phyloP scores from a whole-genome alignment of 1,284 basidiomycete genomes.

The Lignosus rhinocerotis region DNA sequence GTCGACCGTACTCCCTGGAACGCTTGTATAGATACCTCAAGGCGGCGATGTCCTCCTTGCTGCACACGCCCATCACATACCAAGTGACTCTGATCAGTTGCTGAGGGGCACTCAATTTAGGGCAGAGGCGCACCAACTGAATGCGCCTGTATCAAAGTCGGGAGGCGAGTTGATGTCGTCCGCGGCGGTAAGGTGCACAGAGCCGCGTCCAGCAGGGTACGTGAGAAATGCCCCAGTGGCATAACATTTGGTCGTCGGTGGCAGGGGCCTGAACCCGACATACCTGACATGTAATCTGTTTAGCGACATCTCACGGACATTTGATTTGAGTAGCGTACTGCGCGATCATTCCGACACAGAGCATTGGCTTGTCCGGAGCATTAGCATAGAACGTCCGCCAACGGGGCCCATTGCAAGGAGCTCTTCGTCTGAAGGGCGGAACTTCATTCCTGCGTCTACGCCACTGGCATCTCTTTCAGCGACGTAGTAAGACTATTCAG shows the following conservation, averaged over 20 bases:
- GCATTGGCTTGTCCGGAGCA: constrained; percentile 46
- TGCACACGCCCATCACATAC: neutral
- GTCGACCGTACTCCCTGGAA: constrained; percentile 55
- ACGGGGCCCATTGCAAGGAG: constrained; percentile 41
- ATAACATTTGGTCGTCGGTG: neutral
- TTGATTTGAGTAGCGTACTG: neutral
- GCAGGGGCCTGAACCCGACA: neutral
- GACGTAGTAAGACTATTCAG: neutral
- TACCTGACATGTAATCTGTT: neutral
- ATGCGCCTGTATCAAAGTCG: constrained; percentile 36
- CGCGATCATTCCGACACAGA: constrained; percentile 30
- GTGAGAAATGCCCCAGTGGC: constrained; percentile 9
- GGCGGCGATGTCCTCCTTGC: constrained; percentile 49
- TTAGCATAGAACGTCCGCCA: constrained; percentile 43
- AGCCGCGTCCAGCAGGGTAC: constrained; percentile 43
- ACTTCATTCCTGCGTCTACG: constrained; percentile 47
- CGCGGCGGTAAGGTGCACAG: constrained; percentile 44
- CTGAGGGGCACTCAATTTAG: neutral
- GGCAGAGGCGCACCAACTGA: neutral
- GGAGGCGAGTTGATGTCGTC: constrained; percentile 36
- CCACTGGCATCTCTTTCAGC: constrained; percentile 29
- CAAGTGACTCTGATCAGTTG: neutral
- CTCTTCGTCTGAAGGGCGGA: constrained; percentile 44
- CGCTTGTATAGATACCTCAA: constrained; percentile 61
- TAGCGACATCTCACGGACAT: neutral